Percentiles rank a stretch among this genome's conserved stretches.
phyloP scores from a whole-genome alignment of 345 rosid species.

The Citrus australasica region DNA sequence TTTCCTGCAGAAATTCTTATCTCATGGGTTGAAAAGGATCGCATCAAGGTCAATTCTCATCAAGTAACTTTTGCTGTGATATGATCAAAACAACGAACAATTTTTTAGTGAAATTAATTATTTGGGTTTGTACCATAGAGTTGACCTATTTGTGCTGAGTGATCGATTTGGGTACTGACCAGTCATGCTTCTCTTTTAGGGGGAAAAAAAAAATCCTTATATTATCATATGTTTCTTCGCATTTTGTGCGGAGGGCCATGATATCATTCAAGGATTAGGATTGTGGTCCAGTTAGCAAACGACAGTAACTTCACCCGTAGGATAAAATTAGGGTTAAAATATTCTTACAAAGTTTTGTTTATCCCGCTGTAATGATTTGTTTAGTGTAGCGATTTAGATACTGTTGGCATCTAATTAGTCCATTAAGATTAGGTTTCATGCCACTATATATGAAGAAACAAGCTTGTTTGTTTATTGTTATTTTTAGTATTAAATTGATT shows the following conservation, averaged over 20 bases:
- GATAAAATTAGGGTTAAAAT: neutral
- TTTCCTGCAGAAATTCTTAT: neutral
- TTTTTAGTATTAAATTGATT: neutral
- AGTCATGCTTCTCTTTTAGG: neutral
- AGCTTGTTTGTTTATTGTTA: neutral
- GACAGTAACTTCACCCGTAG: neutral
- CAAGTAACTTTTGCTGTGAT: neutral
- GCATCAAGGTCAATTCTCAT: neutral
- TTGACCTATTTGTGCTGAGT: neutral
- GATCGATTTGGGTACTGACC: slow-evolving; percentile 1
- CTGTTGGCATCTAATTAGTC: neutral
- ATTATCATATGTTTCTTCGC: neutral
- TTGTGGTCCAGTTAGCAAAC: neutral
- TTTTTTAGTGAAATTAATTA: neutral
- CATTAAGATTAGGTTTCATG: neutral
- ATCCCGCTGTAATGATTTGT: neutral
- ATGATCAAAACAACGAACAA: neutral
- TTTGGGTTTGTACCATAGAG: neutral
- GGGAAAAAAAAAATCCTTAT: neutral
- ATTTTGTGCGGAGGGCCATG: neutral
- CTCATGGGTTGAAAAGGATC: neutral
- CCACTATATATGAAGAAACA: neutral
- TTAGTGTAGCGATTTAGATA: neutral
- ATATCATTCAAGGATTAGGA: neutral
- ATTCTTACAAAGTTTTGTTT: neutral